Base-by-base conservation (phyloP, 768 basidiomycete species). In the Tricholoma terreum region DNA sequence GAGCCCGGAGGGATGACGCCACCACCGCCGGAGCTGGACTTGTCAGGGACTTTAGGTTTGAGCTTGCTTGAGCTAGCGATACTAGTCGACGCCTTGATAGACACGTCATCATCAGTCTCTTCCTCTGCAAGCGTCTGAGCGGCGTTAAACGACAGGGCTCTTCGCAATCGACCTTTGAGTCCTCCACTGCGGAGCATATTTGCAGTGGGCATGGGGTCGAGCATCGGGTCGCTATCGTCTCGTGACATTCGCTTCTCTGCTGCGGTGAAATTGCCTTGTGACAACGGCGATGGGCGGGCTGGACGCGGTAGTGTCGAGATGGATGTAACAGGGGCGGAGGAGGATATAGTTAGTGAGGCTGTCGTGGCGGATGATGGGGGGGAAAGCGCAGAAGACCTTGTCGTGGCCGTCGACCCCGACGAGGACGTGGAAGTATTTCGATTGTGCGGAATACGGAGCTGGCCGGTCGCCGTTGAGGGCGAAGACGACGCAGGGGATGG, bases 191-290 rank as follows among this genome's bases (percentile, higher is more conserved):
- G 82, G 43, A 77, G 69, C 64, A 78, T 77, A 54, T 62, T 64
- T 24, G 73, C 66, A 36, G 68, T 67, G 7, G 73, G 74, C 12
- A 70, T 66, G 42, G 75, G 63, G 62, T 82, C 80, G 6, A 78
- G 71, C 74, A 86, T 79, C 27, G 88, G 75, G 72, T 89, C 87
- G 56, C 83, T 86, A 64, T 90, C 88, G 71, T 89, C 87, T 58
- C 82, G 81, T 19, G 89, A 90, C 82, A 89, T 87, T 52, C 89
- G 84, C 65, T 86, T 84, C 69, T 90, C 89, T 2, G 83, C 71
- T 24, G 84, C 83, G 8, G 83, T 79, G 58, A 79, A 82, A 55
- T 74, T 81, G 48, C 83, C 84, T 68, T 90, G 87, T 17, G 86
- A 87, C 24, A 89, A 74, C 33, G 89, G 89, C 19, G 88, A 89